Percentiles rank a stretch among this genome's conserved stretches.
These are phyloP conservation scores for Penicillium desertorum DNA, from an alignment of 495 filamentous ascomycete genomes.

Conservation along the genomic window DNA sequence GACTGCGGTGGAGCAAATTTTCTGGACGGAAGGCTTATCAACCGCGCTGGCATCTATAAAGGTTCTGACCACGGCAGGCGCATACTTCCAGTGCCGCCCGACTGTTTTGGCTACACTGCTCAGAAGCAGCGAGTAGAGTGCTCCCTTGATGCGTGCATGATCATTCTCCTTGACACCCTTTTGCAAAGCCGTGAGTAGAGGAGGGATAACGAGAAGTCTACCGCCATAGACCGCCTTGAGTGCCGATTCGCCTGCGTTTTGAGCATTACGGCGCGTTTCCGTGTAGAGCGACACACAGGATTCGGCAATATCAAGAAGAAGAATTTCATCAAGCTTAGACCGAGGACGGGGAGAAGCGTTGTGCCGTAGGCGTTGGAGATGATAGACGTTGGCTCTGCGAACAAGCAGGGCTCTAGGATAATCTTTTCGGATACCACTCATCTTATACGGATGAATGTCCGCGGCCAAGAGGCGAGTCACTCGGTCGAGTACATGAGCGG, in stretches of 20 bases:
- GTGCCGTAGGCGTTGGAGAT: conserved; percentile 87
- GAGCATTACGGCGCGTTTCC: conserved; percentile 89
- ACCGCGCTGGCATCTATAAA: conserved; percentile 88
- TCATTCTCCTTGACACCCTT: conserved; percentile 80
- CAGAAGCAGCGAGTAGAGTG: conserved; percentile 83
- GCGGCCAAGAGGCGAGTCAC: conserved; percentile 76
- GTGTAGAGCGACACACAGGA: conserved; percentile 94
- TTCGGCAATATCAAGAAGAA: conserved; percentile 85
- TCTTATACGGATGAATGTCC: conserved; percentile 89
- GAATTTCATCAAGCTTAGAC: conserved; percentile 75
- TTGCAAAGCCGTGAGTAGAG: conserved; percentile 74
- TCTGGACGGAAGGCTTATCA: conserved; percentile 92
- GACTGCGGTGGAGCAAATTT: conserved; percentile 73
- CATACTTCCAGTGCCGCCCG: conserved; percentile 87
- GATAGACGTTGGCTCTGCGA: conserved; percentile 89
- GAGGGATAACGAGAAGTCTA: conserved; percentile 82
- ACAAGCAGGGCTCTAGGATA: conserved; percentile 89
- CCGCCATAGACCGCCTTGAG: conserved; percentile 89
- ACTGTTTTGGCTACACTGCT: conserved; percentile 86
- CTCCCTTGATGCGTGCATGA: conserved; percentile 88
- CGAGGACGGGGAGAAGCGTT: conserved; percentile 84
- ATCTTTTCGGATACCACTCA: conserved; percentile 85
- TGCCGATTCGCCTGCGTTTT: conserved; percentile 87
- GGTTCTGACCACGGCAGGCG: conserved; percentile 77
- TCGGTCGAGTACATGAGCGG: conserved; percentile 88